Percentiles rank a stretch among this genome's conserved stretches.
Conservation (phyloP, 768 basidiomycete species). For the Pleurotus pulmonarius region DNA sequence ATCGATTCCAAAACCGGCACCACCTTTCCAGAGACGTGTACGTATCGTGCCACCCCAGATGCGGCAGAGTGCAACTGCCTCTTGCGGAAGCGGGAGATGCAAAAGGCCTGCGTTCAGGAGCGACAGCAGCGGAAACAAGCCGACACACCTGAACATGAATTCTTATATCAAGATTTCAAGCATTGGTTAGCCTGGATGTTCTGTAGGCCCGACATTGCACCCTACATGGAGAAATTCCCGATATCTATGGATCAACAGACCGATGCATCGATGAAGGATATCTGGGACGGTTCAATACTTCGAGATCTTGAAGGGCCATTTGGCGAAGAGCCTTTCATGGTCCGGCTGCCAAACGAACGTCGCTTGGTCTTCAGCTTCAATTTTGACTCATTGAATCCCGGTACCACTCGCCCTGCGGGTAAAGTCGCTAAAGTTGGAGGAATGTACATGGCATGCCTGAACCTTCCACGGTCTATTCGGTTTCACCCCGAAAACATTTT, state of each 20-base stretch:
- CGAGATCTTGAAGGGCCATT: neutral
- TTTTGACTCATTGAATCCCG: neutral
- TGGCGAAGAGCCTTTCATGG: neutral
- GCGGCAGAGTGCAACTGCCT: slow-evolving; percentile 16
- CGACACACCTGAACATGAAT: neutral
- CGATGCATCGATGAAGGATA: neutral
- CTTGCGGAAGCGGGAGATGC: slow-evolving; percentile 15
- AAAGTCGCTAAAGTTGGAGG: neutral
- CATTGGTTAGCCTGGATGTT: neutral
- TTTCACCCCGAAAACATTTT: slow-evolving; percentile 27
- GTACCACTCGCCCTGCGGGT: neutral
- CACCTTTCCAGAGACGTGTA: slow-evolving; percentile 1
- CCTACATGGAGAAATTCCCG: neutral
- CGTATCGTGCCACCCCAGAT: slow-evolving; percentile 1
- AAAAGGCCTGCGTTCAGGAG: too few species aligned
- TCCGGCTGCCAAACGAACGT: neutral
- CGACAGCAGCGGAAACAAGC: neutral
- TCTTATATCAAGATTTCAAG: neutral
- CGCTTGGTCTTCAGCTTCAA: neutral
- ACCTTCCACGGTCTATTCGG: neutral
- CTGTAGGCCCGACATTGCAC: neutral
- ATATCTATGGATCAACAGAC: neutral
- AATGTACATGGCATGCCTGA: neutral
- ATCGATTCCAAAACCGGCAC: neutral
- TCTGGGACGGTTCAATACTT: neutral